These are phyloP conservation scores for Populus davidiana DNA, from an alignment of 345 rosid species.

Conservation along the genomic window DNA sequence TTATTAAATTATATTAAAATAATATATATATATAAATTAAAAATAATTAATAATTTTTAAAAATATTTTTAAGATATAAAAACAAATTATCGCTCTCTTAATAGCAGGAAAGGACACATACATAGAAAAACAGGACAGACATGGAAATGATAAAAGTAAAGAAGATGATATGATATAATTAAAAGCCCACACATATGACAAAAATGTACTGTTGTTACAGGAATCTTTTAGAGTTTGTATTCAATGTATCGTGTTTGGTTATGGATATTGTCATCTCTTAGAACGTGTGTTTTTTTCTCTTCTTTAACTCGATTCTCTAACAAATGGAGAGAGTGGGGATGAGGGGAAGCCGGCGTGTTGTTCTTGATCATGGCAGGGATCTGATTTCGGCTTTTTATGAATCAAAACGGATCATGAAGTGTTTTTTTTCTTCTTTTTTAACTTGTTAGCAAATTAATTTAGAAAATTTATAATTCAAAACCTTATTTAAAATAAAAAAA, in stretches of 20 bases:
- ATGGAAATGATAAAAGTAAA: neutral
- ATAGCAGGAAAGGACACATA: constrained; percentile 16
- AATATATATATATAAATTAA: too few relatives aligned
- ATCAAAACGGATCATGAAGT: neutral
- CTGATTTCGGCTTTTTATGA: neutral
- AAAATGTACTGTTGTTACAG: constrained; percentile 17
- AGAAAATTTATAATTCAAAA: too few relatives aligned
- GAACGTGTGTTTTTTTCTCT: neutral
- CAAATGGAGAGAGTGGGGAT: neutral
- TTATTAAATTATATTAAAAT: too few relatives aligned
- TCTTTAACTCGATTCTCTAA: neutral
- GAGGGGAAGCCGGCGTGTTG: too few relatives aligned
- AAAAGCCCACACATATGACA: constrained; percentile 21
- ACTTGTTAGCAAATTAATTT: too few relatives aligned
- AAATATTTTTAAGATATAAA: too few relatives aligned
- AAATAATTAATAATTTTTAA: too few relatives aligned
- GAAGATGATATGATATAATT: constrained; percentile 10
- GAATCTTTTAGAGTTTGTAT: constrained; percentile 37
- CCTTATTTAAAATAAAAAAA: too few relatives aligned
- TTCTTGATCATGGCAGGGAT: neutral
- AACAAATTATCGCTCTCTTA: too few relatives aligned
- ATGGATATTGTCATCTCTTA: neutral
- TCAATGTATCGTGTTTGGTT: neutral
- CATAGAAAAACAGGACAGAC: neutral
- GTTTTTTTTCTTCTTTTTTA: too few relatives aligned